Base-by-base conservation (phyloP, 208 protist genomes). In the Tritrichomonas foetus region DNA sequence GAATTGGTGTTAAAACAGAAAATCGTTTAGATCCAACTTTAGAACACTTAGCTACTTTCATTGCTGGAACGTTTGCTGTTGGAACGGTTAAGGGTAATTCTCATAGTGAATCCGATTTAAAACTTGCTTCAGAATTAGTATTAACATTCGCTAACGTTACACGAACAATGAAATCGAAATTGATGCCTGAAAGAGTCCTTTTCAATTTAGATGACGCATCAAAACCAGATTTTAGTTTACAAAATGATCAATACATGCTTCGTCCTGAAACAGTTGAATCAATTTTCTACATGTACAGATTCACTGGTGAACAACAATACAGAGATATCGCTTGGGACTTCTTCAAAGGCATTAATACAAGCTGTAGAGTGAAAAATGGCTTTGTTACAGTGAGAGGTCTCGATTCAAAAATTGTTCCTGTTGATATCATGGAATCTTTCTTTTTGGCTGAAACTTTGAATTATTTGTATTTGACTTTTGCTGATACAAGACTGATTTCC, bases 381-480 rank as follows among this genome's bases (percentile, higher is more conserved):
- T 97, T 95, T 94, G 55, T 92, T 39, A 92, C 82, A 30, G 11
- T 97, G 0, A 33, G 25, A 0, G 66, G 96, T 89, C 94, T 97
- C 0, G 25, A 92, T 33, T 41, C 66, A 33, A 41, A 39, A 53
- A 82, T 14, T 0, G 66, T 25, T 8, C 27, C 93, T 14, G 94
- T 96, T 22, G 96, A 98, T 94, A 33, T 94, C 36, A 95, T 96
- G 95, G 96, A 98, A 94, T 96, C 94, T 36, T 98, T 97, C 84
- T 98, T 98, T 72, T 94, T 98, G 16, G 97, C 97, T 22, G 97
- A 98, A 94, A 98, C 97, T 14, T 53, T 98, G 0, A 98, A 98
- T 92, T 98, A 98, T 94, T 50, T 98, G 0, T 98, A 97, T 93
- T 94, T 98, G 3, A 93, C 97, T 20, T 98, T 98, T 93, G 57